Base-by-base conservation (phyloP, 2,329 filamentous ascomycete genomes). In the Stagonosporopsis cucurbitacearum region DNA sequence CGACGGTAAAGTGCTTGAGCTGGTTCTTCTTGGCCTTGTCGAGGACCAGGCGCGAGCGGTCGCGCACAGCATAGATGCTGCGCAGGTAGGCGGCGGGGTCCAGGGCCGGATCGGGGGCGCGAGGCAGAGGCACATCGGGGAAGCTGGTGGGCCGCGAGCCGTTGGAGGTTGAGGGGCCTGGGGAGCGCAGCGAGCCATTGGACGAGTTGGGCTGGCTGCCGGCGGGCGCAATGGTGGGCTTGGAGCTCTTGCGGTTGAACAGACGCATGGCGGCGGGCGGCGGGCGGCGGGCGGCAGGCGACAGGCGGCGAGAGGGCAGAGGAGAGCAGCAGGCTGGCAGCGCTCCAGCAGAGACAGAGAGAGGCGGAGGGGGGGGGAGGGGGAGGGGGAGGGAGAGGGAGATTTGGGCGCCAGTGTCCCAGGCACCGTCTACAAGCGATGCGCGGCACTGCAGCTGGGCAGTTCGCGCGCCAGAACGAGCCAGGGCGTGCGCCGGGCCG, bases 11-110 rank as follows among this genome's bases (percentile, higher is more conserved):
- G 74, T 97, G 93, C 65, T 85, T 86, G 59, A 96, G 83, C 65
- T 90, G 82, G 70, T 96, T 91, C 63, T 82, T 83, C 68, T 90
- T 82, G 9, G 92, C 91, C 79, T 90, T 93, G 60, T 90, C 85
- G 58, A 91, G 83, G 48, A 96, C 82, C 63, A 94, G 79, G 67
- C 80, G 85, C 71, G 86, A 89, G 60, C 92, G 81, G 69, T 97
- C 92, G 60, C 95, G 85, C 23, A 99, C 92, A 25, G 95, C 87
- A 69, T 91, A 87, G 69, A 98, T 86, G 78, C 92, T 97, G 72
- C 91, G 87, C 69, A 99, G 84, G 77, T 98, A 98, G 58, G 88
- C 93, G 22, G 90, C 91, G 19, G 94, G 93, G 74, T 98, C 92
- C 65, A 94, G 82, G 59, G 88, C 84, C 68, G 94, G 93, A 77